Evolutionary conservation across 352 stramenopile genomes (phyloP).

Genomic region (Pythium biforme): DNA sequence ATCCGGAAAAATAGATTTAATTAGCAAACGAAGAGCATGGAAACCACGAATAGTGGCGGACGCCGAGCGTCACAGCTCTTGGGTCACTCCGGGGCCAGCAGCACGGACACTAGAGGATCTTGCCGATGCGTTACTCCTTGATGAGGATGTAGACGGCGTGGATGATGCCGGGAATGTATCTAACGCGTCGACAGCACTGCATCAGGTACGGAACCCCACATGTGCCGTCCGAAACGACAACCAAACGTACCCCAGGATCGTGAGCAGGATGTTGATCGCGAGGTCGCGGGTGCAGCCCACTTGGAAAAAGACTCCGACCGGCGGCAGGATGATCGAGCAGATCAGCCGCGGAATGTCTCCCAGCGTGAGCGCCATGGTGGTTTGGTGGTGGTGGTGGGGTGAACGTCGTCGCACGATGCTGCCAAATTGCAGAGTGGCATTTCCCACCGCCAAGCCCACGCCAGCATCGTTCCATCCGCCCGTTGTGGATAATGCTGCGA

Average conservation of each 20-base stretch:
- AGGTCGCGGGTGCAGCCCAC: conserved; percentile 36
- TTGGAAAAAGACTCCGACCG: conserved; percentile 43
- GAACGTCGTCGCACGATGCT: too few relatives aligned
- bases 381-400: background rate
- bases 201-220: too few relatives aligned
- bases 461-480: background rate
- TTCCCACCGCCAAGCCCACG: too few relatives aligned
- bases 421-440: background rate
- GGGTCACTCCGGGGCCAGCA: too few relatives aligned
- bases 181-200: conserved; percentile 5
- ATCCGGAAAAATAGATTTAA: too few relatives aligned
- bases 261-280: conserved; percentile 28
- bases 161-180: conserved; percentile 73
- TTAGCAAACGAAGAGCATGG: too few relatives aligned
- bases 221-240: too few relatives aligned
- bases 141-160: conserved; percentile 76
- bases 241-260: conserved; percentile 22
- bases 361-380: conserved; percentile 23
- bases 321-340: conserved; percentile 29
- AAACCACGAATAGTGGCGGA: too few relatives aligned
- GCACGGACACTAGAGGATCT: too few relatives aligned
- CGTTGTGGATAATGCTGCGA: too few relatives aligned
- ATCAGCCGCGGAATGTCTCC: conserved; percentile 22
- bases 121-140: conserved; percentile 57
- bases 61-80: too few relatives aligned